Percentiles rank a stretch among this genome's conserved stretches.
Conservation (phyloP, 1,284 basidiomycete species). For the Clitocybe nebularis region DNA sequence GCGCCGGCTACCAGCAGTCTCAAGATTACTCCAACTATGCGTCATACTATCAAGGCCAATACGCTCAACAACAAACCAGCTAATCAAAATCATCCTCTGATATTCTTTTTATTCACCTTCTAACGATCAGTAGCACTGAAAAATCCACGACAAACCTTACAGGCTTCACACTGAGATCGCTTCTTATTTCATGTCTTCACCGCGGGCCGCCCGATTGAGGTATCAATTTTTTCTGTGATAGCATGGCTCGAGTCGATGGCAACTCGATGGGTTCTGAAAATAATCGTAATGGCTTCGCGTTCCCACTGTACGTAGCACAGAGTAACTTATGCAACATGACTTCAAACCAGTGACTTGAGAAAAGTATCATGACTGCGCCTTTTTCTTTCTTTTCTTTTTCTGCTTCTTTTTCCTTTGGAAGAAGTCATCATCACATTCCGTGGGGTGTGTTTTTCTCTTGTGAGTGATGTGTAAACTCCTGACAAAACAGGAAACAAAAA, state of each 20-base stretch:
- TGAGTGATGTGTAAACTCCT: conserved; percentile 21
- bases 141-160: conserved; percentile 21
- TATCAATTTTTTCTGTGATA: too few species aligned
- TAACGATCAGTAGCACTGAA: conserved; percentile 35
- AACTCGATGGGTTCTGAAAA: too few species aligned
- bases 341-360: not conserved
- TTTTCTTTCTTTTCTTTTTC: conserved; percentile 28
- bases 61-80: conserved; percentile 65
- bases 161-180: conserved; percentile 19
- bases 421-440: conserved; percentile 6
- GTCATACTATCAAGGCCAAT: conserved; percentile 79
- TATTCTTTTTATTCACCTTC: conserved; percentile 29
- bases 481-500: conserved; percentile 89
- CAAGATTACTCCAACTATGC: conserved; percentile 76
- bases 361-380: not conserved
- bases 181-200: too few species aligned
- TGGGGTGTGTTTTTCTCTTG: conserved; percentile 16
- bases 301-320: not conserved
- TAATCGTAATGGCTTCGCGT: not conserved
- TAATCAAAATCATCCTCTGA: conserved; percentile 34
- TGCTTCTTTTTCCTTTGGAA: conserved; percentile 16
- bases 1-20: conserved; percentile 47
- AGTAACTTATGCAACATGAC: not conserved
- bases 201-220: too few species aligned
- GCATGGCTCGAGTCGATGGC: too few species aligned